A percentile compares a stretch with the other conserved stretches of the same genome.
Conservation (phyloP, 768 basidiomycete genomes). For the Leucocoprinus leucothites region DNA sequence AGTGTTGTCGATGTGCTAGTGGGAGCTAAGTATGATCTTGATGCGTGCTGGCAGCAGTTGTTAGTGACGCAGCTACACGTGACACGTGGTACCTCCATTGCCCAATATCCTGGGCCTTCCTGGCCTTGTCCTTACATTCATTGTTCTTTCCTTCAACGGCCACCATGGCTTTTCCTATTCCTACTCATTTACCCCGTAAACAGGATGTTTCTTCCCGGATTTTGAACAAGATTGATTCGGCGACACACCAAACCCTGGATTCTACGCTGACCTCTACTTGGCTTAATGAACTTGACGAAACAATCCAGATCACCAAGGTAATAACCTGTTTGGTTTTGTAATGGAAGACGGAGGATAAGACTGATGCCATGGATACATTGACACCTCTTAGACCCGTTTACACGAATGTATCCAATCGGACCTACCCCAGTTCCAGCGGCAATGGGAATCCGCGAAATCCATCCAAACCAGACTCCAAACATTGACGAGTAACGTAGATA, state of each 20-base stretch:
- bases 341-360: neutral
- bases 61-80: conserved; percentile 24
- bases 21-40: neutral
- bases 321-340: conserved; percentile 4
- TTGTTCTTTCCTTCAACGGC: neutral
- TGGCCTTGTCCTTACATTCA: neutral
- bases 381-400: conserved; percentile 51
- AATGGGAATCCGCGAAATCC: conserved; percentile 58
- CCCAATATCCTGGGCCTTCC: neutral
- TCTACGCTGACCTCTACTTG: conserved; percentile 64
- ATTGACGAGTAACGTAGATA: conserved; percentile 51
- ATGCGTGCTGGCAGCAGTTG: neutral
- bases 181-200: conserved; percentile 69
- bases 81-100: conserved; percentile 10
- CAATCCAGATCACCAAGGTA: conserved; percentile 73
- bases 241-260: conserved; percentile 53
- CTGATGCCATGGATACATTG: conserved; percentile 13
- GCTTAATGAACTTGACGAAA: conserved; percentile 69
- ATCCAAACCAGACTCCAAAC: conserved; percentile 57
- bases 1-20: conserved; percentile 1
- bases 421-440: conserved; percentile 59
- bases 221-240: conserved; percentile 65
- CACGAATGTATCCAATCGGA: conserved; percentile 70
- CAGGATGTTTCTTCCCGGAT: conserved; percentile 72
- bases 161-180: conserved; percentile 50